A percentile compares a stretch with the other conserved stretches of the same genome.
These are phyloP conservation scores for Colletotrichum sp. DNA, from an alignment of 2,329 filamentous ascomycete species.

Conservation along the genomic window DNA sequence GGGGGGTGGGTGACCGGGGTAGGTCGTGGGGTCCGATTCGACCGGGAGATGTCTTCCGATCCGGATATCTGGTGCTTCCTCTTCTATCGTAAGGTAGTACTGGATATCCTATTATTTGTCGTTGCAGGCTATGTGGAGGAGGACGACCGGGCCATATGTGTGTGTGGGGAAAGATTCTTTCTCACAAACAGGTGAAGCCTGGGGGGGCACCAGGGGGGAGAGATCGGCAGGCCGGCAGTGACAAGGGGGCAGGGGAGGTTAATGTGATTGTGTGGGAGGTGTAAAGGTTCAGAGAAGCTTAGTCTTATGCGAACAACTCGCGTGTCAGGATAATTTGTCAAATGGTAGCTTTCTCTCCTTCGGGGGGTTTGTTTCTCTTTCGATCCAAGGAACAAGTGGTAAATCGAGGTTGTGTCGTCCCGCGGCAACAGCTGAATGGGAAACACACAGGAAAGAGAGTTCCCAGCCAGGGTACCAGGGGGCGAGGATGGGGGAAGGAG, in stretches of 20 bases:
- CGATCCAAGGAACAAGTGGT: neutral
- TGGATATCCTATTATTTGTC: neutral
- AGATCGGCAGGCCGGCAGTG: neutral
- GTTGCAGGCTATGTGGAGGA: conserved; percentile 8
- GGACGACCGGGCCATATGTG: conserved; percentile 14
- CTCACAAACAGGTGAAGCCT: neutral
- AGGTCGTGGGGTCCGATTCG: neutral
- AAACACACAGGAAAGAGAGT: neutral
- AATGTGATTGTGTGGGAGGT: neutral
- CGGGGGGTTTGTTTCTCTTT: neutral
- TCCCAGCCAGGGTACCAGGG: neutral
- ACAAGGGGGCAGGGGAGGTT: neutral
- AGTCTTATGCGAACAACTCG: conserved; percentile 1
- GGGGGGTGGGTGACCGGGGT: neutral
- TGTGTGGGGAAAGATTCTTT: neutral
- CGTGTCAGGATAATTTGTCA: conserved; percentile 4
- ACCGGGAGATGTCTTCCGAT: neutral
- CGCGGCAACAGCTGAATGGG: neutral
- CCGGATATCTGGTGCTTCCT: neutral
- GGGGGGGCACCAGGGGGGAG: neutral
- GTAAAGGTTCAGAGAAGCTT: neutral
- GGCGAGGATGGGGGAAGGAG: neutral
- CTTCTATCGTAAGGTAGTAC: neutral
- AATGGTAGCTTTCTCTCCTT: neutral
- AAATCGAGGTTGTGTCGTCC: neutral